These are phyloP conservation scores for Orychophragmus violaceus DNA, from an alignment of 345 rosid species.

Conservation along the genomic window DNA sequence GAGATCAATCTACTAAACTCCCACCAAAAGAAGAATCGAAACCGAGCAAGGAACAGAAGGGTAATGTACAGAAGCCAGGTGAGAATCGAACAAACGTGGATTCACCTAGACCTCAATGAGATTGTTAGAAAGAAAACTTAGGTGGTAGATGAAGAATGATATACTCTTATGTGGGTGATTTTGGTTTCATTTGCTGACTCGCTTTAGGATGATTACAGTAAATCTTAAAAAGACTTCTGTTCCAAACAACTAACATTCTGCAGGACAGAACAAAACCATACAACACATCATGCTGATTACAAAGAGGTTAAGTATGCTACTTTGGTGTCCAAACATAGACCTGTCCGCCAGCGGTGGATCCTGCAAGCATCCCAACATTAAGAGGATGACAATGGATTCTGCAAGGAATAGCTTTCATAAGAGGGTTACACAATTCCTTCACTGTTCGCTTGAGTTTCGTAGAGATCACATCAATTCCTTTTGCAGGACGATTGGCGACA, in stretches of 20 bases:
- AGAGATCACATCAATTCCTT: conserved; percentile 66
- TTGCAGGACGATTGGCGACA: conserved; percentile 46
- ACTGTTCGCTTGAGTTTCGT: conserved; percentile 25
- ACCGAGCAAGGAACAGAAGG: background rate
- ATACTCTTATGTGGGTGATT: background rate
- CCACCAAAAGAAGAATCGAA: background rate
- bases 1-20: conserved; percentile 25
- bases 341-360: conserved; percentile 62
- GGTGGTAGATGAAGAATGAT: background rate
- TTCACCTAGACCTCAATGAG: background rate
- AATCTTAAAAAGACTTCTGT: background rate
- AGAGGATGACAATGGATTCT: conserved; percentile 61
- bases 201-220: background rate
- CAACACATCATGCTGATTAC: background rate
- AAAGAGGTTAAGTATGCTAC: background rate
- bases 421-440: conserved; percentile 39
- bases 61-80: conserved; percentile 6
- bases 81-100: background rate
- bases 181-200: background rate
- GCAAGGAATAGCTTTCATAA: conserved; percentile 57
- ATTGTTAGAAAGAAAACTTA: conserved; percentile 7
- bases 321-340: conserved; percentile 59
- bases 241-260: background rate
- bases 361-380: conserved; percentile 61
- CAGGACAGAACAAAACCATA: background rate